Percentiles rank a stretch among this genome's conserved stretches.
Conservation (phyloP, 768 basidiomycete species). For the Termitomyces sp. region DNA sequence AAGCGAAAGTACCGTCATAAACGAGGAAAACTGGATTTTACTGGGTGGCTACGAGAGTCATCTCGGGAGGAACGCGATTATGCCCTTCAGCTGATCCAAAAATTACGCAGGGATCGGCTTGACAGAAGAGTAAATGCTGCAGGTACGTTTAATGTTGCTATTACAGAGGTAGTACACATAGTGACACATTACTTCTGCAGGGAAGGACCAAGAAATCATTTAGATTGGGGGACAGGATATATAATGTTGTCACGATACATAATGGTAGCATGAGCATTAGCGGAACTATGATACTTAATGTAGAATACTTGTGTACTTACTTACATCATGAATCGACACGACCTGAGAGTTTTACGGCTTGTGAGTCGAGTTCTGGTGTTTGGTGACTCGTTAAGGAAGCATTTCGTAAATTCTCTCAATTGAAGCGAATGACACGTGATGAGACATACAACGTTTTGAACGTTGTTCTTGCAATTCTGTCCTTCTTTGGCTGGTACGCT, state of each 20-base stretch:
- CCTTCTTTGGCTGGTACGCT: too few relatives aligned
- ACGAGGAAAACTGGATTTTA: not conserved
- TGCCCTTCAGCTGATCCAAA: not conserved
- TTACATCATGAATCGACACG: not conserved
- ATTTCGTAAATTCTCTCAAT: too few relatives aligned
- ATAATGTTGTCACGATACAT: not conserved
- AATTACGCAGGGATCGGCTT: not conserved
- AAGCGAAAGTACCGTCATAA: not conserved
- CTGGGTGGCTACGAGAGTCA: not conserved
- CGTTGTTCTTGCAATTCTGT: too few relatives aligned
- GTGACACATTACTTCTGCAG: not conserved
- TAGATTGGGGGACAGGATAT: not conserved
- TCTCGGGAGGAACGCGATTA: not conserved
- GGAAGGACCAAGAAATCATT: not conserved
- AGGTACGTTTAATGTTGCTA: not conserved
- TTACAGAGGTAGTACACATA: not conserved
- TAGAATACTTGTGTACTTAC: not conserved
- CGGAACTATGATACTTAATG: not conserved
- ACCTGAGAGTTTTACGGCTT: too few relatives aligned
- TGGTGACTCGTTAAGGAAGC: too few relatives aligned
- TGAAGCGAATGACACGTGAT: too few relatives aligned
- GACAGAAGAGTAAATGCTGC: not conserved
- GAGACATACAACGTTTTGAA: too few relatives aligned
- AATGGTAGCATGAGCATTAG: not conserved
- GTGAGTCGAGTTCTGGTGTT: not conserved